These are phyloP conservation scores for Phoma sp. DNA, from an alignment of 2,329 filamentous ascomycete genomes.

Conservation along the genomic window DNA sequence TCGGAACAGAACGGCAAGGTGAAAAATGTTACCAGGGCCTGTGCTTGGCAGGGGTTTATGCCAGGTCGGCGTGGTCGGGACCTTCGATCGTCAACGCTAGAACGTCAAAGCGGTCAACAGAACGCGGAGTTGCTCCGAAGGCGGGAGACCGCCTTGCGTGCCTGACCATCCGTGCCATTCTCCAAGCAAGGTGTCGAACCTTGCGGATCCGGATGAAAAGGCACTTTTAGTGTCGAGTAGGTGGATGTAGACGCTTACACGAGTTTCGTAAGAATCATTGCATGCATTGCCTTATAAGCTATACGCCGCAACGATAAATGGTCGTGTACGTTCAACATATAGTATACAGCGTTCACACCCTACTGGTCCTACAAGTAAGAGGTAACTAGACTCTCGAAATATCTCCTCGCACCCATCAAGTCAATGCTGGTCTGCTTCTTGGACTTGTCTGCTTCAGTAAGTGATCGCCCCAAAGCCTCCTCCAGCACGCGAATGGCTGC, in stretches of 20 bases:
- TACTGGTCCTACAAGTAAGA: slow-evolving; percentile 32
- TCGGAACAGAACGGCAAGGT: slow-evolving; percentile 17
- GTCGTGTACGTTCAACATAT: neutral
- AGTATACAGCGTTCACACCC: neutral
- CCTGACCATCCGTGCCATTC: neutral
- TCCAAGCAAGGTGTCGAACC: neutral
- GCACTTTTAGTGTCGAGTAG: neutral
- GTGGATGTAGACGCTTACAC: neutral
- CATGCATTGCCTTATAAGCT: neutral
- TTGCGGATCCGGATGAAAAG: neutral
- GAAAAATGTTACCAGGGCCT: slow-evolving; percentile 13
- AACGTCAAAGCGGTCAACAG: slow-evolving; percentile 2
- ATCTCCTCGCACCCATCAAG: slow-evolving; percentile 31
- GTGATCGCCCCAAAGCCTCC: slow-evolving; percentile 28
- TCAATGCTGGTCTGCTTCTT: slow-evolving; percentile 24
- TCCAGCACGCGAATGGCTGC: slow-evolving; percentile 42
- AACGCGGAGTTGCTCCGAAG: neutral
- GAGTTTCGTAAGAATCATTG: neutral
- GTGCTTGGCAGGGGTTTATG: slow-evolving; percentile 14
- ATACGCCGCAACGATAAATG: neutral
- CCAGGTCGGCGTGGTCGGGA: neutral
- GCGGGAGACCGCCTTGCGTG: slow-evolving; percentile 2
- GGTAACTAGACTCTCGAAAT: slow-evolving; percentile 39
- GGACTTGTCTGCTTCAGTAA: slow-evolving; percentile 23
- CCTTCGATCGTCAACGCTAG: slow-evolving; percentile 11